These are phyloP conservation scores for Rhynchospora breviuscula DNA, from an alignment of 176 grass and related monocot genomes.

Conservation along the genomic window DNA sequence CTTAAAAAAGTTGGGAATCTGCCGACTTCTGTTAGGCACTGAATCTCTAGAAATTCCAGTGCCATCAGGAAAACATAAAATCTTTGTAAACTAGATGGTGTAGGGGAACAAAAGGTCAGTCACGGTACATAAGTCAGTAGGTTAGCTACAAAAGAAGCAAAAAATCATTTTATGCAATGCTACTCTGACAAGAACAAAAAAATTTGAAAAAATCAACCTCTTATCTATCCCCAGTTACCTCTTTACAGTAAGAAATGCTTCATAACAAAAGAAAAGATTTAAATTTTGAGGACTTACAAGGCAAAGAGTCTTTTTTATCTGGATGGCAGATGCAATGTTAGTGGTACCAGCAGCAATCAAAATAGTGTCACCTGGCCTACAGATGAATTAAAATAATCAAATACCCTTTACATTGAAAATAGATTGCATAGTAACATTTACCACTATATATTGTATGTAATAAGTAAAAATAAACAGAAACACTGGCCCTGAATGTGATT, in stretches of 20 bases:
- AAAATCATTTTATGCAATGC: background rate
- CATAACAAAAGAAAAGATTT: background rate
- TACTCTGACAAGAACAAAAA: background rate
- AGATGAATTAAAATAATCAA: conserved; percentile 26
- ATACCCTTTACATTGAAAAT: background rate
- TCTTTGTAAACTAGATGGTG: background rate
- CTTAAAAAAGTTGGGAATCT: background rate
- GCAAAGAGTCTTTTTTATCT: conserved; percentile 97
- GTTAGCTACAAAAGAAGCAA: background rate
- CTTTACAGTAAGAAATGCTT: background rate
- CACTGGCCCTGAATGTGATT: background rate
- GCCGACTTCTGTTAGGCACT: background rate
- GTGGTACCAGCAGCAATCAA: conserved; percentile 63
- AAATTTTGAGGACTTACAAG: conserved; percentile 61
- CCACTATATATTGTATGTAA: background rate
- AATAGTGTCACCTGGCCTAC: conserved; percentile 97
- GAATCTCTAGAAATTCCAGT: background rate
- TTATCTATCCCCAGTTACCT: background rate
- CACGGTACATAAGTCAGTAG: background rate
- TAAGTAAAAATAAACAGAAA: background rate
- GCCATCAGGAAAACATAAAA: background rate
- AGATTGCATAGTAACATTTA: background rate
- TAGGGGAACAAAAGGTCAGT: background rate
- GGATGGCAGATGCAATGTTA: conserved; percentile 70
- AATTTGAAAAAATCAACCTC: background rate